Evolutionary conservation across 768 basidiomycete genomes (phyloP).

Genomic region (Trametes maxima): DNA sequence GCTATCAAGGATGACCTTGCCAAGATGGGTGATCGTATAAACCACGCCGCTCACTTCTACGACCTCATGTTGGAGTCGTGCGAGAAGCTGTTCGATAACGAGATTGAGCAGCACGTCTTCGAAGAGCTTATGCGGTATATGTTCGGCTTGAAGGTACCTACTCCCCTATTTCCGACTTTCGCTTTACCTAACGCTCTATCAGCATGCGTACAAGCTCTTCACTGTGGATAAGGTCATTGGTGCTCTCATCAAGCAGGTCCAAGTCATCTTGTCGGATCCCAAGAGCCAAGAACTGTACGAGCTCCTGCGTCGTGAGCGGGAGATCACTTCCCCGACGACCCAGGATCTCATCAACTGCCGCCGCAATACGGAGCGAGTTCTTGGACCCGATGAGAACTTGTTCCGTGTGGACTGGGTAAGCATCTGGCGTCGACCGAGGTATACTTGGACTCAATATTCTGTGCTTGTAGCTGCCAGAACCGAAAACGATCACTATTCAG

Average conservation of each 20-base stretch:
- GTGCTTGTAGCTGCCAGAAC: constrained; percentile 55
- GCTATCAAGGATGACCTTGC: constrained; percentile 34
- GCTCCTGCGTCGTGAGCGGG: constrained; percentile 67
- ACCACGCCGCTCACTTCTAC: constrained; percentile 72
- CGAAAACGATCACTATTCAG: constrained; percentile 71
- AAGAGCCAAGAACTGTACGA: constrained; percentile 77
- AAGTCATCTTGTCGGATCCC: constrained; percentile 64
- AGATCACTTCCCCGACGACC: constrained; percentile 56
- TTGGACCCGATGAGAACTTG: constrained; percentile 77
- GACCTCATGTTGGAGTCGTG: constrained; percentile 82
- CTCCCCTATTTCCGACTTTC: neutral
- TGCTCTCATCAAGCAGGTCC: constrained; percentile 46
- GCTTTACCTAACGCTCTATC: constrained; percentile 1
- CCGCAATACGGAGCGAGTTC: constrained; percentile 64
- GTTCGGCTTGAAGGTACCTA: constrained; percentile 76
- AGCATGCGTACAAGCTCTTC: constrained; percentile 88
- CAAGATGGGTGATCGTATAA: constrained; percentile 28
- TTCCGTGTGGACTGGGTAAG: constrained; percentile 83
- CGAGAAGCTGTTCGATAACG: constrained; percentile 90
- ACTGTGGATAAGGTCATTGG: constrained; percentile 63
- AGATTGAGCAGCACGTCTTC: constrained; percentile 83
- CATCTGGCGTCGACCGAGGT: neutral
- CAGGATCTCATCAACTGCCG: constrained; percentile 75
- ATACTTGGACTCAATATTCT: neutral
- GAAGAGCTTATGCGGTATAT: constrained; percentile 90